These are phyloP conservation scores for Porcisia hertigi DNA, from an alignment of 208 protist species.

Conservation along the genomic window DNA sequence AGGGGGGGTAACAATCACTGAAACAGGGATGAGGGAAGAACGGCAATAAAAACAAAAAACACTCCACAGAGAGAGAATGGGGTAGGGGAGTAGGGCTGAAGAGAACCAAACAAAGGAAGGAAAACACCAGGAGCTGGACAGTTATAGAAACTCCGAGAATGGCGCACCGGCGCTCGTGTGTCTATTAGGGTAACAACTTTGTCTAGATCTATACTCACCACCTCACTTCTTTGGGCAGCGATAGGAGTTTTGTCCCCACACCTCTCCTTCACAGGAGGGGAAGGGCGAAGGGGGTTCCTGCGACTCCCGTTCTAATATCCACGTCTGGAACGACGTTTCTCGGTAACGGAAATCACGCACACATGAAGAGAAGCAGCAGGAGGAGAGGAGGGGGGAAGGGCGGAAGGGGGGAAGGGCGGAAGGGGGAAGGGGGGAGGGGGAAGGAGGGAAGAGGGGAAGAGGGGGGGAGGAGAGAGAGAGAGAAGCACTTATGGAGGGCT, in stretches of 20 bases:
- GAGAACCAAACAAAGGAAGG: not conserved
- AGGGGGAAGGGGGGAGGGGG: too few species aligned
- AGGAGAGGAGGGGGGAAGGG: conserved; percentile 5
- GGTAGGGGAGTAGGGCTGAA: not conserved
- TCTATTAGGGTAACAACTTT: not conserved
- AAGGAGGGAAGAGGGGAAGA: too few species aligned
- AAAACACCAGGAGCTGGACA: conserved; percentile 5
- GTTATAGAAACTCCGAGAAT: conserved; percentile 2
- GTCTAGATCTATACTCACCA: conserved; percentile 6
- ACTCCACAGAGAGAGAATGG: conserved; percentile 4
- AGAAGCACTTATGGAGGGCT: conserved; percentile 13
- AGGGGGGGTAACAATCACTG: not conserved
- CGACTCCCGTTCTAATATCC: not conserved
- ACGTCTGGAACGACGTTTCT: not conserved
- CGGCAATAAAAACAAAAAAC: not conserved
- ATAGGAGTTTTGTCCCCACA: not conserved
- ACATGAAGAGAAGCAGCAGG: conserved; percentile 13
- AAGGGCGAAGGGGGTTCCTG: too few species aligned
- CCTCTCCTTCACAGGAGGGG: not conserved
- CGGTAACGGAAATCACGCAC: not conserved
- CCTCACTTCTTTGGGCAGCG: not conserved
- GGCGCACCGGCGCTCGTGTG: not conserved
- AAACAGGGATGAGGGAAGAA: not conserved
- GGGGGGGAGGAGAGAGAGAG: conserved; percentile 23
- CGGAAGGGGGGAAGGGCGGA: too few species aligned